Percentiles rank a stretch among this genome's conserved stretches.
Conservation (phyloP, 768 basidiomycete species). For the Phanerochaete carnosa region DNA sequence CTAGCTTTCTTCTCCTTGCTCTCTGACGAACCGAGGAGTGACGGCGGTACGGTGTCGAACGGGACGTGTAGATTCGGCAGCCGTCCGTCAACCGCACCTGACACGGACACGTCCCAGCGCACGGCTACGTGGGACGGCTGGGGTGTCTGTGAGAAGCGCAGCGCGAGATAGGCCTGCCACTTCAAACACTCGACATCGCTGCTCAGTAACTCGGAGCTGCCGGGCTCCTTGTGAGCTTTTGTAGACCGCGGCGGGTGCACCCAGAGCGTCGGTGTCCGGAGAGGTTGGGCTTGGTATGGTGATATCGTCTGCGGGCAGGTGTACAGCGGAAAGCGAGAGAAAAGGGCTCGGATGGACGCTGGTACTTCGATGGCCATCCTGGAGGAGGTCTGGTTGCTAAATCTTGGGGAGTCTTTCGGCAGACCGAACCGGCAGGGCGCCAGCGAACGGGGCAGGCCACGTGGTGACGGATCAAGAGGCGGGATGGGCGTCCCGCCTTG, state of each 20-base stretch:
- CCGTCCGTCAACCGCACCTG: constrained; percentile 65
- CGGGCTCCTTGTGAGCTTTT: constrained; percentile 16
- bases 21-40: background rate
- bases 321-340: constrained; percentile 59
- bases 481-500: background rate
- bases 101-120: constrained; percentile 65
- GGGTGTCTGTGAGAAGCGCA: constrained; percentile 34
- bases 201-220: constrained; percentile 42
- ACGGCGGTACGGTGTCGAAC: constrained; percentile 17
- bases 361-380: background rate
- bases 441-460: background rate
- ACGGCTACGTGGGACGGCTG: constrained; percentile 49
- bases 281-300: constrained; percentile 28
- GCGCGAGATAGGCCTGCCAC: constrained; percentile 83
- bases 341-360: constrained; percentile 43
- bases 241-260: constrained; percentile 46
- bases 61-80: constrained; percentile 74
- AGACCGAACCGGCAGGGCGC: background rate
- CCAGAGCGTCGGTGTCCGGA: constrained; percentile 56
- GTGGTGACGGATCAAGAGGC: background rate
- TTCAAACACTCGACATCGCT: constrained; percentile 83
- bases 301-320: constrained; percentile 38
- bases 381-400: background rate
- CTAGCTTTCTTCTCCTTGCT: constrained; percentile 21
- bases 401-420: too few relatives aligned